Conservation (phyloP, 139 green algal species). For the Edaphochlamys debaryana region DNA sequence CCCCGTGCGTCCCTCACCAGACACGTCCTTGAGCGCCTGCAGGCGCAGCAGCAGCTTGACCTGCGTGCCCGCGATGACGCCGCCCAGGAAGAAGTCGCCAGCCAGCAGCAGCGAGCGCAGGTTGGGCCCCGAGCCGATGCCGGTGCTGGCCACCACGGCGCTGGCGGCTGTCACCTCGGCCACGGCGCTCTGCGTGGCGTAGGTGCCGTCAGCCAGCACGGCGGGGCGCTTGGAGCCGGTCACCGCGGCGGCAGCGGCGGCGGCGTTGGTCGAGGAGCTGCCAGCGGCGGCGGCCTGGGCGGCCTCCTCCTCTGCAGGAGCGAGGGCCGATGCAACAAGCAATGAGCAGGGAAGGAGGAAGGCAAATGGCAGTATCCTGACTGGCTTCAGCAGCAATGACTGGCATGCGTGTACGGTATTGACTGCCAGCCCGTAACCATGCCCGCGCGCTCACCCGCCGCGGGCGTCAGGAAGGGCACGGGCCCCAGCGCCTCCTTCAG, state of each 20-base stretch:
- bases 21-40: conserved; percentile 50
- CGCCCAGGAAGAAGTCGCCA: conserved; percentile 95
- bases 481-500: conserved; percentile 84
- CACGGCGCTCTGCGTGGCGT: conserved; percentile 84
- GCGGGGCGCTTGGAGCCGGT: conserved; percentile 77
- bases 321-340: background rate
- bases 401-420: too few species aligned
- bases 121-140: conserved; percentile 53
- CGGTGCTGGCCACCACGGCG: background rate
- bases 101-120: conserved; percentile 70
- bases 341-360: too few species aligned
- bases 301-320: conserved; percentile 5
- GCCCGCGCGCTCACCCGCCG: conserved; percentile 41
- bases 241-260: conserved; percentile 7
- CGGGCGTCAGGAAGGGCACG: conserved; percentile 69
- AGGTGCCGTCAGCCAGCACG: conserved; percentile 97
- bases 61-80: conserved; percentile 79
- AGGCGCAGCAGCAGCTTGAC: conserved; percentile 95
- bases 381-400: too few species aligned
- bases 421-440: too few species aligned
- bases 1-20: too few species aligned
- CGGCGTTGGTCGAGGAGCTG: background rate
- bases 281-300: background rate
- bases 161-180: conserved; percentile 27
- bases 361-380: too few species aligned